phyloP scores from a whole-genome alignment of 768 basidiomycete genomes.

The Sutorius australiensis region DNA sequence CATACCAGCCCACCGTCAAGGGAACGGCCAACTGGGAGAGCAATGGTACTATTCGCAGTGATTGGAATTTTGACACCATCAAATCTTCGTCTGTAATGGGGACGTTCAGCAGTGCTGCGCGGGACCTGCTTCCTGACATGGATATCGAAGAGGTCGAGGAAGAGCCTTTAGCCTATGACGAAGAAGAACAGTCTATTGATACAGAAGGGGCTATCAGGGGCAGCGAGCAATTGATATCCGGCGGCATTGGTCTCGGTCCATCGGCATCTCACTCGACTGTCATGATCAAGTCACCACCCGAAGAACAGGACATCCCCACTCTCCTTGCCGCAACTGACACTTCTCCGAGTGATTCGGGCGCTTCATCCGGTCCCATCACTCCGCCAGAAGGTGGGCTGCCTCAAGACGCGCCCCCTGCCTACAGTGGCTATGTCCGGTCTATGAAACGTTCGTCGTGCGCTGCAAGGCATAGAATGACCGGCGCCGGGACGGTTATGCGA shows the following conservation, averaged over 20 bases:
- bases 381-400: slow-evolving; percentile 33
- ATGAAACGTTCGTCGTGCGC: slow-evolving; percentile 75
- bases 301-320: slow-evolving; percentile 41
- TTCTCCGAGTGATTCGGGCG: slow-evolving; percentile 40
- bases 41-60: slow-evolving; percentile 76
- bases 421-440: slow-evolving; percentile 61
- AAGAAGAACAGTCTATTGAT: slow-evolving; percentile 53
- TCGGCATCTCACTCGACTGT: slow-evolving; percentile 69
- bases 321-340: slow-evolving; percentile 35
- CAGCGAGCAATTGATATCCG: slow-evolving; percentile 44
- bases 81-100: slow-evolving; percentile 71
- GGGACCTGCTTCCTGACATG: slow-evolving; percentile 62
- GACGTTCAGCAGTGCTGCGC: slow-evolving; percentile 68
- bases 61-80: slow-evolving; percentile 95
- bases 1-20: slow-evolving; percentile 54
- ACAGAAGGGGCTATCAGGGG: slow-evolving; percentile 63
- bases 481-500: slow-evolving; percentile 68
- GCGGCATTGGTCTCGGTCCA: slow-evolving; percentile 46
- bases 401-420: slow-evolving; percentile 70
- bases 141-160: slow-evolving; percentile 51
- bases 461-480: slow-evolving; percentile 58
- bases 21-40: slow-evolving; percentile 65
- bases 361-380: slow-evolving; percentile 36
- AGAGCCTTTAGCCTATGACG: slow-evolving; percentile 36
- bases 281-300: slow-evolving; percentile 48